Conservation (phyloP, 1,139 yeast genomes). For the Geotrichum bryndzae region DNA sequence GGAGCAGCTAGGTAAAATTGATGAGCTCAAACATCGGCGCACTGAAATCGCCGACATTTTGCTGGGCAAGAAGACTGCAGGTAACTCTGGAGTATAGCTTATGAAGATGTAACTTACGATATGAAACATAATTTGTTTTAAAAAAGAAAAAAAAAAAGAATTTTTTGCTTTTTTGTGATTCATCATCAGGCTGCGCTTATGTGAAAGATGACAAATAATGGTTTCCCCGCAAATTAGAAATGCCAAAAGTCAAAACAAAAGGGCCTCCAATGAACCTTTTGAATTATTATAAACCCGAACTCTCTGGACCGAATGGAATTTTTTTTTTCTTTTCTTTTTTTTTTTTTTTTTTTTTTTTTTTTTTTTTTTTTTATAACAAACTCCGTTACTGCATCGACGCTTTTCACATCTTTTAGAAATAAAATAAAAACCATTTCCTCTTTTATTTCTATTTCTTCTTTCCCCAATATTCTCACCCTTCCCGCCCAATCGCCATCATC, state of each 20-base stretch:
- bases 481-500: no score
- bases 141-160: not conserved
- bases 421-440: not conserved
- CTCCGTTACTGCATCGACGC: not conserved
- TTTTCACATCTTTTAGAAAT: not conserved
- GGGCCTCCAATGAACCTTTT: not conserved
- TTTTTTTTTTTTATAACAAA: no score
- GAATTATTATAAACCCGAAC: no score
- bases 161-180: not conserved
- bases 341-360: no score
- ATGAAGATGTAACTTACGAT: not conserved
- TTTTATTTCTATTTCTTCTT: not conserved
- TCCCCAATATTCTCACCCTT: not conserved
- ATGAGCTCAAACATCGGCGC: conserved; percentile 32
- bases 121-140: not conserved
- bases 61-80: conserved; percentile 15
- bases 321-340: no score
- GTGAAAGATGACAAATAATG: not conserved
- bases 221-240: no score
- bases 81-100: not conserved
- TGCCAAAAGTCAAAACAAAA: no score
- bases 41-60: conserved; percentile 29
- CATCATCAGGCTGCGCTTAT: not conserved
- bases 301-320: no score
- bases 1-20: conserved; percentile 30